Conservation (phyloP, 768 basidiomycete genomes). For the Pleurotus giganteus region DNA sequence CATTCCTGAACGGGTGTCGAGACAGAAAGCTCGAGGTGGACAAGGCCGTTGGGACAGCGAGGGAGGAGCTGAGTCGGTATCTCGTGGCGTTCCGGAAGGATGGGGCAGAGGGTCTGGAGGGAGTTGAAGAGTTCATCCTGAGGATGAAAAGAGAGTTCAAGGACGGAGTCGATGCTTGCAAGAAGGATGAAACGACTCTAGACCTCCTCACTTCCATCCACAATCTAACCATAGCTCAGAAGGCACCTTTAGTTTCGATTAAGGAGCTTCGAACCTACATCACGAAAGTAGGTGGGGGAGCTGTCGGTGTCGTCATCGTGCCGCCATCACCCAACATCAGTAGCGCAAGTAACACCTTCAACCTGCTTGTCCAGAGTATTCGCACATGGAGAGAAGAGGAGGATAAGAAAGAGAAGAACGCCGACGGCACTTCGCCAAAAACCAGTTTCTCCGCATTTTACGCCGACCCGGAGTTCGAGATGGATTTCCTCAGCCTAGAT, state of each 20-base stretch:
- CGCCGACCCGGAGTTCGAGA: constrained; percentile 4
- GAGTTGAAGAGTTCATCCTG: not conserved
- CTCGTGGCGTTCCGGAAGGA: constrained; percentile 5
- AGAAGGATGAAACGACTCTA: constrained; percentile 13
- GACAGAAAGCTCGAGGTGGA: constrained; percentile 9
- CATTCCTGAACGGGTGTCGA: constrained; percentile 9
- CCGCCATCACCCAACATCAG: constrained; percentile 12
- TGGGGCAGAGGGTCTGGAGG: not conserved
- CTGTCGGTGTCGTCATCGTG: constrained; percentile 11
- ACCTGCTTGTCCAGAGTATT: constrained; percentile 9
- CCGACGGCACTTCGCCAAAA: constrained; percentile 4
- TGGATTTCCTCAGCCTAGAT: constrained; percentile 3
- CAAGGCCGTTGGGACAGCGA: constrained; percentile 1
- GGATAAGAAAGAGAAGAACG: constrained; percentile 9
- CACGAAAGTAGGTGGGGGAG: constrained; percentile 4
- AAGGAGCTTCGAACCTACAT: constrained; percentile 4
- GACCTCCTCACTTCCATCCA: constrained; percentile 8
- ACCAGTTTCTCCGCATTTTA: constrained; percentile 12
- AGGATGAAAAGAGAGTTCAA: not conserved
- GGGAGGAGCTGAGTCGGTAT: constrained; percentile 5
- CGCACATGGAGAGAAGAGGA: constrained; percentile 11
- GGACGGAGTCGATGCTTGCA: constrained; percentile 6
- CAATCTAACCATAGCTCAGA: not conserved
- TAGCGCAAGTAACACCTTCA: constrained; percentile 11
- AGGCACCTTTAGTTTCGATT: constrained; percentile 6